Evolutionary conservation across 805 yeast species (phyloP).

Genomic region (Yamadazyma phyllophila): DNA sequence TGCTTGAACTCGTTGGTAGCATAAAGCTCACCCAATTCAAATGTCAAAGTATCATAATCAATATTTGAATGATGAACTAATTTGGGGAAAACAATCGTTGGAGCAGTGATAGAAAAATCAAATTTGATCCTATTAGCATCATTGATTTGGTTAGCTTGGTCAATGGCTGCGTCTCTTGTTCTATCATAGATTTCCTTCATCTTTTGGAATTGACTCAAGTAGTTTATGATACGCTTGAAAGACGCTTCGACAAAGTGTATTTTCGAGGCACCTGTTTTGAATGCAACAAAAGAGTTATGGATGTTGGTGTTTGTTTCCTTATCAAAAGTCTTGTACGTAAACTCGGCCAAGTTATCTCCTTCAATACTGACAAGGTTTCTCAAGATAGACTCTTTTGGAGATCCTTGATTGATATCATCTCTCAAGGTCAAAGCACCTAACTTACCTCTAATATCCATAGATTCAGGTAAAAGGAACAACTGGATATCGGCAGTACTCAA

Average conservation of each 20-base stretch:
- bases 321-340: slow-evolving; percentile 81
- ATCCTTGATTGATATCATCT: slow-evolving; percentile 71
- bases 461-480: slow-evolving; percentile 69
- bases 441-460: slow-evolving; percentile 65
- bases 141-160: slow-evolving; percentile 69
- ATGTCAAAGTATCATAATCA: slow-evolving; percentile 58
- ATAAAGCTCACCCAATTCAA: slow-evolving; percentile 79
- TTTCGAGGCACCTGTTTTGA: slow-evolving; percentile 72
- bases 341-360: slow-evolving; percentile 77
- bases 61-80: slow-evolving; percentile 16
- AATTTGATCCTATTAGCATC: slow-evolving; percentile 62
- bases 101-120: slow-evolving; percentile 73
- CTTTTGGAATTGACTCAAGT: slow-evolving; percentile 67
- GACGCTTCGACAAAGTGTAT: slow-evolving; percentile 83
- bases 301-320: slow-evolving; percentile 42
- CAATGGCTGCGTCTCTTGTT: slow-evolving; percentile 84
- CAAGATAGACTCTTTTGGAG: slow-evolving; percentile 55
- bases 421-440: slow-evolving; percentile 76
- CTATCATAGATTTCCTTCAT: slow-evolving; percentile 89
- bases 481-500: slow-evolving; percentile 70
- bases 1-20: slow-evolving; percentile 58
- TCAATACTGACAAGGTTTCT: slow-evolving; percentile 74
- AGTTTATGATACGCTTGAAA: slow-evolving; percentile 61
- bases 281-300: slow-evolving; percentile 56
- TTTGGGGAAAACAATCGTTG: slow-evolving; percentile 75